phyloP scores from a whole-genome alignment of 768 basidiomycete genomes.

The Pulveroboletus ravenelii region DNA sequence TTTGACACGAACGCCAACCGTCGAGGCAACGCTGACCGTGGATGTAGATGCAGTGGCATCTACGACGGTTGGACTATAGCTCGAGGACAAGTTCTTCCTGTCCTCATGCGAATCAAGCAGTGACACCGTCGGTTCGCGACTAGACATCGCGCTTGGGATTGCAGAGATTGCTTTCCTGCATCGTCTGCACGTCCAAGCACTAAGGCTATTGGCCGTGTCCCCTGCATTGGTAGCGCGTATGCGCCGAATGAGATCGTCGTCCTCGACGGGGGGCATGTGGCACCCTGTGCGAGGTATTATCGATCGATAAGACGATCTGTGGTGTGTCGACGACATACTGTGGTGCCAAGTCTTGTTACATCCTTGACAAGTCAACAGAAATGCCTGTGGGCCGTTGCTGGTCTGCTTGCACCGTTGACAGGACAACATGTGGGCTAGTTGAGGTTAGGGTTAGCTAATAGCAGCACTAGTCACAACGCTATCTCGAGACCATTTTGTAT shows the following conservation, averaged over 20 bases:
- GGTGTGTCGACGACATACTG: conserved; percentile 11
- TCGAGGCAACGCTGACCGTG: too few species aligned
- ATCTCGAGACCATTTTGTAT: not conserved
- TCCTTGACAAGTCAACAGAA: conserved; percentile 31
- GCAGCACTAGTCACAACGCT: not conserved
- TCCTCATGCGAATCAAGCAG: conserved; percentile 2
- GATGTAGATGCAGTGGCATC: too few species aligned
- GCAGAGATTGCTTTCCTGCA: conserved; percentile 23
- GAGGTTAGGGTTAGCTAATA: conserved; percentile 25
- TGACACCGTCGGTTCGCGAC: conserved; percentile 7
- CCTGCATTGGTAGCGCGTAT: conserved; percentile 23
- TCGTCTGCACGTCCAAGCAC: conserved; percentile 28
- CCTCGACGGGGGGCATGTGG: conserved; percentile 28
- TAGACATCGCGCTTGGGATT: conserved; percentile 1
- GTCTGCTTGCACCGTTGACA: conserved; percentile 26
- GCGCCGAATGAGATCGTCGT: conserved; percentile 21
- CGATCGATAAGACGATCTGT: not conserved
- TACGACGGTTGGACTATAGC: not conserved
- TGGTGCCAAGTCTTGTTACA: conserved; percentile 36
- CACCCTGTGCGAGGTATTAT: conserved; percentile 21
- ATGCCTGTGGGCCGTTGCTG: conserved; percentile 25
- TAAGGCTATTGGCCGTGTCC: conserved; percentile 21
- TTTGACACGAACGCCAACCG: too few species aligned
- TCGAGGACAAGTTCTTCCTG: not conserved
- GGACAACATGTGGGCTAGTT: not conserved